Base-by-base conservation (phyloP, 768 basidiomycete species). In the Russula emetica region DNA sequence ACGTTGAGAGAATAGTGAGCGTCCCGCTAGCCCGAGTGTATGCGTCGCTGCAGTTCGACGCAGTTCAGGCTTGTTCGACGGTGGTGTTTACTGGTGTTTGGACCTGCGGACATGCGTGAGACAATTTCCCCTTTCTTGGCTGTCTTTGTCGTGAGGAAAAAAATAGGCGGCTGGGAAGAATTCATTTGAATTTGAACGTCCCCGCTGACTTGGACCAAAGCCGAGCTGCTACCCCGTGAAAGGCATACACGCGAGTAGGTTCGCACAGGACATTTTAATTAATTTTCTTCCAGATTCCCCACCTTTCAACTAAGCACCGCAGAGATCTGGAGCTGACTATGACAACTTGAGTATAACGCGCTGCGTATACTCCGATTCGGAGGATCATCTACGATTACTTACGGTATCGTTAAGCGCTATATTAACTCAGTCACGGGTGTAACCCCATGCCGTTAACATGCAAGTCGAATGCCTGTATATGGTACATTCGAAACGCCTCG, bases 71-170 rank as follows among this genome's bases (percentile, higher is more conserved):
- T 11, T 34, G 34, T 34, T 22, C 28, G 20, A 47, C 42, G 3
- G 44, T 34, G 1, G 36, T 24, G 1, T 63, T 63, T 63, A 57
- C 8, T 47, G n/a, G 22, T 64, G 53, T 64, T 64, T 64, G 63
- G 62, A 47, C 45, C 8, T 40, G 54, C 55, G n/a, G 13, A 53
- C 18, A 24, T 22, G 3, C 38, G 45, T 61, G 54, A 28, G 54
- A 36, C 36, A 36, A n/a, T 2, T 30, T 49, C 32, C 30, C 58
- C 45, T 59, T 30, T 32, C n/a, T 58, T 51, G 32, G 55, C 10
- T 22, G 13, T 20, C 2, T n/a, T n/a, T 6, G 20, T 30, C 32
- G 32, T 34, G 32, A 30, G 5, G 30, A 30, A 5, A 30, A 5
- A 18, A n/a, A 42, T 44, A 32, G 13, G 38, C 38, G 36, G 0